phyloP scores from a whole-genome alignment of 116 monocot genomes.

The Phalaenopsis hybrid region DNA sequence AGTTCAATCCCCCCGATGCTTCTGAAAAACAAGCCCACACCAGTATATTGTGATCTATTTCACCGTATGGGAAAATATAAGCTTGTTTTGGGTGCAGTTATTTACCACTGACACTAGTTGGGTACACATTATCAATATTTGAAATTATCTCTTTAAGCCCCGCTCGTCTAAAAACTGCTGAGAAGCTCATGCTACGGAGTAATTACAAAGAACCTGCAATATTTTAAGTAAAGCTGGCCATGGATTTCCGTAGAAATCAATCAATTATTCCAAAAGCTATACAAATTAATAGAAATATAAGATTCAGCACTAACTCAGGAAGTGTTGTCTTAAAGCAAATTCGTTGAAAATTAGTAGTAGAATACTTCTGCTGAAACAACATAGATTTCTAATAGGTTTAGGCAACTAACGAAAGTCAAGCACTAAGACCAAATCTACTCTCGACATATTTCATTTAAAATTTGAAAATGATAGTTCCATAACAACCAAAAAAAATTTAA shows the following conservation, averaged over 20 bases:
- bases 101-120: conserved; percentile 43
- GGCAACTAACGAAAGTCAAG: no score
- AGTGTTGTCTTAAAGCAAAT: background rate
- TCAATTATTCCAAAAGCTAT: background rate
- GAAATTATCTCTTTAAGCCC: conserved; percentile 53
- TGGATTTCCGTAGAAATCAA: background rate
- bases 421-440: no score
- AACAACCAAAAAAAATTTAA: background rate
- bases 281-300: background rate
- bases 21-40: conserved; percentile 14
- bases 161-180: conserved; percentile 42
- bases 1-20: conserved; percentile 38
- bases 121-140: conserved; percentile 29
- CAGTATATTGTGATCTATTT: background rate
- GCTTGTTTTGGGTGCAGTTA: background rate
- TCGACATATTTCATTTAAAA: background rate
- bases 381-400: no score
- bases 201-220: background rate
- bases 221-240: background rate
- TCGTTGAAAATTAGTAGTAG: background rate
- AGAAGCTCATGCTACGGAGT: conserved; percentile 19
- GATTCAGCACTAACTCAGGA: background rate
- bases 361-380: background rate
- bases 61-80: background rate
- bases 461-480: background rate